Evolutionary conservation across 148 eudicot genomes (phyloP).

Genomic region (Linanthus parryae): DNA sequence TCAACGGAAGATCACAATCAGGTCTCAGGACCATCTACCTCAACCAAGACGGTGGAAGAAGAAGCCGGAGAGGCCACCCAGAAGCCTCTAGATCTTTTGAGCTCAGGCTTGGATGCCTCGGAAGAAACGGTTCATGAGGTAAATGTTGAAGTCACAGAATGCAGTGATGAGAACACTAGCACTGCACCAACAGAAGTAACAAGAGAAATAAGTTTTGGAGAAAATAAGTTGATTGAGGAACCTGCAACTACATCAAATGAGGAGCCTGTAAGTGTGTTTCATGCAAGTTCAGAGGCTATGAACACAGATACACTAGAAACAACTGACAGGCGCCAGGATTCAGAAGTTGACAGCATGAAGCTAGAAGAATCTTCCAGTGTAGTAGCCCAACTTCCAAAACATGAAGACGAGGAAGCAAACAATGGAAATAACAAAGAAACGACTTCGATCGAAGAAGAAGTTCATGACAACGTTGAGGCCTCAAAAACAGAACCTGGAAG

Average conservation of each 20-base stretch:
- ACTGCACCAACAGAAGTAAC: constrained; percentile 2
- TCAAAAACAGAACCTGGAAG: too few species aligned
- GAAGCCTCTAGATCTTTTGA: constrained; percentile 4
- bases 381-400: constrained; percentile 8
- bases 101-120: constrained; percentile 5
- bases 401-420: constrained; percentile 4
- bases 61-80: constrained; percentile 1
- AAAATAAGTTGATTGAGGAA: constrained; percentile 10
- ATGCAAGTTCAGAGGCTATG: constrained; percentile 6
- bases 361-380: constrained; percentile 6
- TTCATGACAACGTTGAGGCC: too few species aligned
- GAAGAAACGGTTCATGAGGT: constrained; percentile 15
- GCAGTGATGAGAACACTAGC: constrained; percentile 1
- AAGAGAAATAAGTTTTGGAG: constrained; percentile 16
- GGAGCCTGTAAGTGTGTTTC: constrained; percentile 2
- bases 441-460: too few species aligned
- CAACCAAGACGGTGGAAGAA: constrained; percentile 8
- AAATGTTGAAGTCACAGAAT: constrained; percentile 13
- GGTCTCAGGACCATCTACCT: constrained; percentile 12
- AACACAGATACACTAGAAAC: not conserved
- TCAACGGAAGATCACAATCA: too few species aligned
- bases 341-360: constrained; percentile 12
- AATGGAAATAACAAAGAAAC: too few species aligned
- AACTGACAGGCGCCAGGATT: constrained; percentile 5
- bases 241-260: too few species aligned